Evolutionary conservation across 1,139 yeast genomes (phyloP), one percentile per base, ranked within the genome.

Genomic region (Lodderomyces orthopsilosis): DNA sequence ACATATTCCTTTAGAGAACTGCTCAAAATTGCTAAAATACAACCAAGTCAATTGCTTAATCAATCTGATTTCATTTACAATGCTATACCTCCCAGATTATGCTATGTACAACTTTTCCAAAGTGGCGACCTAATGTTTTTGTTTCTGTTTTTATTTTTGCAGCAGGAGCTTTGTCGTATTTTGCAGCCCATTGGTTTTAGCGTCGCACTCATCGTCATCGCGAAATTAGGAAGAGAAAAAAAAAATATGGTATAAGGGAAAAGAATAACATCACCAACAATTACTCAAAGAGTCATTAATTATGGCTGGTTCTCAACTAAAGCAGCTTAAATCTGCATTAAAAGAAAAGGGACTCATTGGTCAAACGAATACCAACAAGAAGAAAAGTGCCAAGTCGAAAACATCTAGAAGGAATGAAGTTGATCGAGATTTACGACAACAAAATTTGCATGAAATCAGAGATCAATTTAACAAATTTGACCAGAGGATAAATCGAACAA

Each of bases 291-390:
- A 17, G 2, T 12, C 34, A 15, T 15, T 7, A 15, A 15, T 13
- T 19, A 88, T 88, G 96, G 96, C 90, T 21, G 95, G 95, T 15
- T 87, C 96, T 15, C 97, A 90, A 68, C 72, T 90, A 51, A 90
- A 89, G 61, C 82, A 81, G 68, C 75, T 90, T 45, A 88, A 85
- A 56, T 91, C 82, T 42, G 82, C 90, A 4, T 70, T 90, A 46
- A 84, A 84, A 59, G 77, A 81, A 44, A 80, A 84, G 47, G 96
- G 96, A 1, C 73, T 90, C 37, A 84, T 88, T 17, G 96, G 96
- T 0, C 94, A 85, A 58, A 79, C 91, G 23, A 85, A 85, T 53
- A 63, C 71, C 36, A 35, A 44, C 14, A 17, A 22, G 4, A 73
- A 71, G 54, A 76, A 75, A 55, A 70, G 73, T 47, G 72, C 79